A percentile compares a stretch with the other conserved stretches of the same genome.
These are phyloP conservation scores for Fusarium longipes DNA, from an alignment of 2,329 filamentous ascomycete genomes.

Conservation along the genomic window DNA sequence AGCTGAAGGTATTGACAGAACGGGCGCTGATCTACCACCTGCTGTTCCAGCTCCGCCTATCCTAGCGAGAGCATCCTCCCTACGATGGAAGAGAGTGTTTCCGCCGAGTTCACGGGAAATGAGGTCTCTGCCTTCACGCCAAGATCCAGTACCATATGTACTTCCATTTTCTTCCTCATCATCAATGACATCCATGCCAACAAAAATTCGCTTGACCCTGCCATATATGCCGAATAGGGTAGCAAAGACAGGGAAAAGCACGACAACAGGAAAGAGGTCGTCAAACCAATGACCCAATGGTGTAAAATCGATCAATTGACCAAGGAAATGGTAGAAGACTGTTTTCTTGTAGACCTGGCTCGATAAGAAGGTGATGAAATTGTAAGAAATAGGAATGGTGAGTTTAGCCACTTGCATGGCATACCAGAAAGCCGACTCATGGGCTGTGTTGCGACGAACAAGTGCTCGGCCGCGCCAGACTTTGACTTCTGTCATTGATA, in stretches of 20 bases:
- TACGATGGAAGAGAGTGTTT: conserved; percentile 64
- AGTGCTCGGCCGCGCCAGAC: conserved; percentile 97
- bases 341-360: conserved; percentile 78
- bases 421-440: conserved; percentile 96
- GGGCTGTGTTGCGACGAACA: conserved; percentile 89
- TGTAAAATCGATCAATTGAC: conserved; percentile 84
- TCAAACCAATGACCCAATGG: conserved; percentile 86
- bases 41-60: conserved; percentile 44
- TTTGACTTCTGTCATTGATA: conserved; percentile 89
- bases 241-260: conserved; percentile 85
- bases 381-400: conserved; percentile 92
- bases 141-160: conserved; percentile 81
- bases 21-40: conserved; percentile 55
- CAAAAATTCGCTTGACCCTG: conserved; percentile 81
- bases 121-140: conserved; percentile 90
- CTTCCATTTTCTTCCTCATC: conserved; percentile 74
- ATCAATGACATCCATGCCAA: conserved; percentile 78
- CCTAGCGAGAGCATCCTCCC: conserved; percentile 57
- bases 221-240: conserved; percentile 92
- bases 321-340: conserved; percentile 88
- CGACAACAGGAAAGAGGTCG: conserved; percentile 86
- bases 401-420: conserved; percentile 91
- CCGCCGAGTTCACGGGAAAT: conserved; percentile 87
- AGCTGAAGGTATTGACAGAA: conserved; percentile 60
- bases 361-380: conserved; percentile 92